Base-by-base conservation (phyloP, 78 protist genomes). In the Dictyostelium capitatum region DNA sequence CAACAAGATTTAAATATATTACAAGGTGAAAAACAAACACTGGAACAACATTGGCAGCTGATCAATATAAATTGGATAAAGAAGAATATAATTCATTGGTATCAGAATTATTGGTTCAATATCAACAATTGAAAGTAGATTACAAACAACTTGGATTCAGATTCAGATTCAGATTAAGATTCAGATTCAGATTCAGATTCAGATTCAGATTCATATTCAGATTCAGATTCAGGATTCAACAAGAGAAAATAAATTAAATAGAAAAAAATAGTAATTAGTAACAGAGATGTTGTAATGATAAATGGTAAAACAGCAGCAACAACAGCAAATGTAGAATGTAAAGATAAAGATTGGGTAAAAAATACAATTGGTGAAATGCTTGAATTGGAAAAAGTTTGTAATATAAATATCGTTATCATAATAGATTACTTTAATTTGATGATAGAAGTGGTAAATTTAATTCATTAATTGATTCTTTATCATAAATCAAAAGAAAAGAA, bases 371-470 rank as follows among this genome's bases (percentile, higher is more conserved):
- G 43, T 14, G 48, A 70, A 37, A 7, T 70, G 43, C 19, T 20
- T 14, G n/a, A 30, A 70, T 41, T 41, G 7, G 79, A 70, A 37
- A 41, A 70, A 20, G 30, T 8, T 17, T 4, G 9, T 19, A 70
- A 70, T 19, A 37, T 37, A 37, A 37, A 64, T 64, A 25, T 5
- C 73, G 73, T 64, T 3, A 12, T 14, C 79, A 70, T 70, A 70
- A 70, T 41, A 43, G 43, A 70, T 41, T 70, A 70, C 28, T 70
- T 5, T 41, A 70, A 20, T 41, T 70, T 70, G 79, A 70, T 30
- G 4, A 43, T 14, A 70, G 79, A 70, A 70, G 43, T 70, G 43
- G 43, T 43, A 70, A 70, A 70, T 70, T 20, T 46, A 70, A 43
- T 5, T 25, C 30, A 8, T 70, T 70, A 41, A 41, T 70, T 3